A percentile compares a stretch with the other conserved stretches of the same genome.
These are phyloP conservation scores for Rhodotorula kratochvilovae DNA, from an alignment of 768 basidiomycete species.

Conservation along the genomic window DNA sequence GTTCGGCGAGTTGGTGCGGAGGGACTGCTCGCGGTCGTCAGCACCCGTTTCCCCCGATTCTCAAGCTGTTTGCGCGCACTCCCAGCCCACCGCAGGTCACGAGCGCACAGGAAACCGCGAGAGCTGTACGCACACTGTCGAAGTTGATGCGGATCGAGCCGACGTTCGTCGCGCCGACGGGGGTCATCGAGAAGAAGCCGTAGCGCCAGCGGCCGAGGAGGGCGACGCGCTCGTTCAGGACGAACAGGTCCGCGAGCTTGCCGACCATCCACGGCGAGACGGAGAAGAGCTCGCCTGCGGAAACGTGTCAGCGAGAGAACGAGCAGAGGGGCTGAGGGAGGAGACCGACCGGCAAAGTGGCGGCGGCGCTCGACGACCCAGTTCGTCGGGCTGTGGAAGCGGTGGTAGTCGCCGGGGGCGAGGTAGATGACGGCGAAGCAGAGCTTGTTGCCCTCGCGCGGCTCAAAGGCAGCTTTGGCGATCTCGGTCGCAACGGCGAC, in stretches of 20 bases:
- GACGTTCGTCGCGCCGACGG: constrained; percentile 97
- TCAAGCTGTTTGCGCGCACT: no score
- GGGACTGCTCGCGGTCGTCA: constrained; percentile 52
- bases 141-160: constrained; percentile 95
- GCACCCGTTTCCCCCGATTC: no score
- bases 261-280: constrained; percentile 95
- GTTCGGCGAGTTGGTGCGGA: constrained; percentile 81
- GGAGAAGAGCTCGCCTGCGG: constrained; percentile 80
- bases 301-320: background rate
- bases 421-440: constrained; percentile 95
- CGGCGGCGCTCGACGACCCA: constrained; percentile 96
- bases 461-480: constrained; percentile 49
- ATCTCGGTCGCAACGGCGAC: constrained; percentile 67
- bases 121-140: constrained; percentile 59
- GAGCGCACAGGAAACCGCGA: no score
- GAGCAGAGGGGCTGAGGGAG: background rate
- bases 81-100: no score
- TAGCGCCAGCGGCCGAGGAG: constrained; percentile 89
- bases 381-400: constrained; percentile 89
- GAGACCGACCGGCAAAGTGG: constrained; percentile 78
- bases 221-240: constrained; percentile 96
- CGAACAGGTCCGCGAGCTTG: constrained; percentile 84
- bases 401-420: constrained; percentile 96
- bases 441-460: constrained; percentile 67
- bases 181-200: constrained; percentile 95